Percentiles rank a stretch among this genome's conserved stretches.
Conservation (phyloP, 179 eudicot species). For the Pouteria campechiana region DNA sequence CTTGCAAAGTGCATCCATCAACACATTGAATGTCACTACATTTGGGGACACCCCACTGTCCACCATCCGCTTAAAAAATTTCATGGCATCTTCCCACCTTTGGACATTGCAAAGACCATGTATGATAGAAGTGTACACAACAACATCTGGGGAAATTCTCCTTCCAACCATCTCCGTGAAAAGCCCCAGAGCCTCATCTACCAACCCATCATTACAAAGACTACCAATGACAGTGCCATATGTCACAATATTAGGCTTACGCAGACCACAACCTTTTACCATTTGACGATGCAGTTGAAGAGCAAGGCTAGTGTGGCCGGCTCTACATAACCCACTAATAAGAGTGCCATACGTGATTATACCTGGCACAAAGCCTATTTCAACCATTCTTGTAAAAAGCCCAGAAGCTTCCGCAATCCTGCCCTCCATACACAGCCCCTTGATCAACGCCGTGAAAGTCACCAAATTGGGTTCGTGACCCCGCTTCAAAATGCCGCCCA, state of each 20-base stretch:
- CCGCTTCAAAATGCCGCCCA: conserved; percentile 22
- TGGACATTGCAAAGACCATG: conserved; percentile 18
- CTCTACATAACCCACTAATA: conserved; percentile 34
- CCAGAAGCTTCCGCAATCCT: conserved; percentile 17
- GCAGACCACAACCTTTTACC: conserved; percentile 5
- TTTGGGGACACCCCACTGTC: conserved; percentile 29
- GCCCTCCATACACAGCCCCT: conserved; percentile 30
- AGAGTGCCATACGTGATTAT: conserved; percentile 30
- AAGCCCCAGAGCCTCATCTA: conserved; percentile 23
- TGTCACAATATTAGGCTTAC: conserved; percentile 21
- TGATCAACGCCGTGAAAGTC: conserved; percentile 28
- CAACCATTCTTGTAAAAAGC: conserved; percentile 17
- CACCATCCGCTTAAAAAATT: conserved; percentile 32
- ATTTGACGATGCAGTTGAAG: conserved; percentile 20
- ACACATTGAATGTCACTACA: conserved; percentile 23
- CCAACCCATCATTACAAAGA: conserved; percentile 31
- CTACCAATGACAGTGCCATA: conserved; percentile 28
- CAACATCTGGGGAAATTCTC: conserved; percentile 37
- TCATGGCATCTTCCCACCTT: conserved; percentile 25
- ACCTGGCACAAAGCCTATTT: conserved; percentile 25
- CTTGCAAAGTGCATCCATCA: conserved; percentile 30
- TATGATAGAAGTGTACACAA: conserved; percentile 26
- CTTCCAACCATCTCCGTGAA: conserved; percentile 27
- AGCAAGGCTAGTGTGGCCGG: conserved; percentile 18
- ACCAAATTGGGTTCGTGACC: conserved; percentile 26